phyloP scores from a whole-genome alignment of 2,329 filamentous ascomycete genomes.

The Hypoxylon sp. region DNA sequence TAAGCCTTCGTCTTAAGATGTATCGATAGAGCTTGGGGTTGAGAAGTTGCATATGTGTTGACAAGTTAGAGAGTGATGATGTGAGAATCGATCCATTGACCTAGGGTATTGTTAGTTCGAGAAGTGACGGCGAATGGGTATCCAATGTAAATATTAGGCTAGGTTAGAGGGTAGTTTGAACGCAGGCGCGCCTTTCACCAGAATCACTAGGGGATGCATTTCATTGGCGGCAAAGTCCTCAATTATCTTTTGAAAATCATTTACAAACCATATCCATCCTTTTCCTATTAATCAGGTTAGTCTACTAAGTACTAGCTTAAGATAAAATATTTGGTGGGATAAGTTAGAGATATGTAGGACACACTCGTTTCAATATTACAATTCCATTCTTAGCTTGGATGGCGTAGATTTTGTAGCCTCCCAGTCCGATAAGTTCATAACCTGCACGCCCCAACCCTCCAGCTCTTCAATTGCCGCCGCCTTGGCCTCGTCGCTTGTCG shows the following conservation, averaged over 20 bases:
- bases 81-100: not conserved
- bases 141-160: not conserved
- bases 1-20: not conserved
- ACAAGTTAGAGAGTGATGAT: not conserved
- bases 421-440: slow-evolving; percentile 38
- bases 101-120: not conserved
- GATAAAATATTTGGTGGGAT: not conserved
- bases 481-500: slow-evolving; percentile 36
- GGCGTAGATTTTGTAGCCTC: slow-evolving; percentile 31
- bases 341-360: not conserved
- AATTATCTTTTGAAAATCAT: not conserved
- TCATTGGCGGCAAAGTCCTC: not conserved
- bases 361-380: slow-evolving; percentile 5
- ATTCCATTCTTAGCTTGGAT: slow-evolving; percentile 20
- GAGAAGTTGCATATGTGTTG: not conserved
- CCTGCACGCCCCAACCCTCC: slow-evolving; percentile 42
- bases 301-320: not conserved
- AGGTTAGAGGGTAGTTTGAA: not conserved
- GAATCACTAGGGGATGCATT: not conserved
- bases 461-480: slow-evolving; percentile 40
- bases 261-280: not conserved
- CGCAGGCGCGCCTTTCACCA: not conserved
- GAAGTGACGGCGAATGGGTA: not conserved
- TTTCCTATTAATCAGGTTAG: not conserved
- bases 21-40: not conserved